Evolutionary conservation across 164 flowering plant species (phyloP).

Genomic region (Liquidambar formosana): DNA sequence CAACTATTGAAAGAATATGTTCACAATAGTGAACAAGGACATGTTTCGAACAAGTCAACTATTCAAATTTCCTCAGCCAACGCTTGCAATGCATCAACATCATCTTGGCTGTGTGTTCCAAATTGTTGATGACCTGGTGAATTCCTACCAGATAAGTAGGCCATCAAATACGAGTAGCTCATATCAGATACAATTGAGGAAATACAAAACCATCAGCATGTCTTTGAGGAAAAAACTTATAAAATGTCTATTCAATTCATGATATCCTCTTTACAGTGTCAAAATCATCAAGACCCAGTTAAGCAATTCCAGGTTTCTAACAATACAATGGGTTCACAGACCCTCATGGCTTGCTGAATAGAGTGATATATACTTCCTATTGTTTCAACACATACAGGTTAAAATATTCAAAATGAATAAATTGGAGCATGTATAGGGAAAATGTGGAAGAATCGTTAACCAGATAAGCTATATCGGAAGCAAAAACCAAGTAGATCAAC

Average conservation of each 20-base stretch:
- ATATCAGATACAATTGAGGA: conserved; percentile 11
- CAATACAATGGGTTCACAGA: conserved; percentile 63
- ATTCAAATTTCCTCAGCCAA: conserved; percentile 85
- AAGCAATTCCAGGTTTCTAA: too few species aligned
- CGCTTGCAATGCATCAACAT: conserved; percentile 86
- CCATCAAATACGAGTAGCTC: conserved; percentile 46
- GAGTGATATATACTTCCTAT: too few species aligned
- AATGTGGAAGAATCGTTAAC: too few species aligned
- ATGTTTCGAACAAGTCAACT: conserved; percentile 86
- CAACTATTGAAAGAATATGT: not conserved
- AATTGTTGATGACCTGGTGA: conserved; percentile 50
- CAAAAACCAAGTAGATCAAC: too few species aligned
- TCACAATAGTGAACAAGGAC: conserved; percentile 53
- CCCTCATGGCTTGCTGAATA: too few species aligned
- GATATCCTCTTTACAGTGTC: not conserved
- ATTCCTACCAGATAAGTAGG: conserved; percentile 82
- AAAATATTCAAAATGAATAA: too few species aligned
- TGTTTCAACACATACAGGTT: too few species aligned
- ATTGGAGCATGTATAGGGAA: too few species aligned
- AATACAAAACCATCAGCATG: not conserved
- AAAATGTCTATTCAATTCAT: too few species aligned
- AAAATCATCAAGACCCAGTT: too few species aligned
- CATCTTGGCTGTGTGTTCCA: conserved; percentile 82
- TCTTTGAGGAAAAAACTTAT: not conserved
- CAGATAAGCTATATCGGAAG: too few species aligned